Evolutionary conservation across 2,329 filamentous ascomycete species (phyloP).

Genomic region (Scedosporium boydii): DNA sequence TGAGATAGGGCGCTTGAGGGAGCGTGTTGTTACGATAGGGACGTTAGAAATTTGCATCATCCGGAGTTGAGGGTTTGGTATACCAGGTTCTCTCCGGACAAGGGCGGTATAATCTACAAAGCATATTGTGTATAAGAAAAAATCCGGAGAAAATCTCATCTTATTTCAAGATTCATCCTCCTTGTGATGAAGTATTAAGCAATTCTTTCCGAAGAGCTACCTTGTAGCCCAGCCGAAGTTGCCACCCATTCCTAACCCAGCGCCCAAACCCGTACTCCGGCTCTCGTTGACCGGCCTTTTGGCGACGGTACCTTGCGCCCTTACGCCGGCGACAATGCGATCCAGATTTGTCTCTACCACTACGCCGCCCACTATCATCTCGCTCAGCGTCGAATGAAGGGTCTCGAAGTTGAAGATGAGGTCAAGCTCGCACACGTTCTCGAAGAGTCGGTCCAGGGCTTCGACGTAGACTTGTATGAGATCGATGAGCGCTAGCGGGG

Average conservation of each 20-base stretch:
- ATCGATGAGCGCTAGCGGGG: constrained; percentile 87
- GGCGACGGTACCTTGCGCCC: constrained; percentile 64
- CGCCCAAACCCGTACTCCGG: constrained; percentile 32
- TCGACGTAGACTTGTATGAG: constrained; percentile 98
- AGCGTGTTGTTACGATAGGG: not conserved
- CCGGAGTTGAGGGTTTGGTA: constrained; percentile 2
- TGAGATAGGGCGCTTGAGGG: not conserved
- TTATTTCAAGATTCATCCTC: not conserved
- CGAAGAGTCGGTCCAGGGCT: constrained; percentile 85
- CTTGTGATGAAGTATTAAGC: not conserved
- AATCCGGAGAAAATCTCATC: not conserved
- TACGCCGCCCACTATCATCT: constrained; percentile 93
- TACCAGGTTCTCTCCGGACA: constrained; percentile 1
- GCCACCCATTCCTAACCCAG: constrained; percentile 45
- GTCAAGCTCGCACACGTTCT: constrained; percentile 97
- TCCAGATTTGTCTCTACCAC: constrained; percentile 89
- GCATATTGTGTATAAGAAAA: not conserved
- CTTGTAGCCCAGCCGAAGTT: constrained; percentile 46
- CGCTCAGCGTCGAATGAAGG: constrained; percentile 77
- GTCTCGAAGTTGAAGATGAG: constrained; percentile 99
- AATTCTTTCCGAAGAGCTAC: constrained; percentile 12
- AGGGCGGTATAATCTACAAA: not conserved
- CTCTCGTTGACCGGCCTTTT: constrained; percentile 72
- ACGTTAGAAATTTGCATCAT: not conserved
- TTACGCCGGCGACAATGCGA: constrained; percentile 78